These are phyloP conservation scores for Calocybe cyanea DNA, from an alignment of 768 basidiomycete species.

Conservation along the genomic window DNA sequence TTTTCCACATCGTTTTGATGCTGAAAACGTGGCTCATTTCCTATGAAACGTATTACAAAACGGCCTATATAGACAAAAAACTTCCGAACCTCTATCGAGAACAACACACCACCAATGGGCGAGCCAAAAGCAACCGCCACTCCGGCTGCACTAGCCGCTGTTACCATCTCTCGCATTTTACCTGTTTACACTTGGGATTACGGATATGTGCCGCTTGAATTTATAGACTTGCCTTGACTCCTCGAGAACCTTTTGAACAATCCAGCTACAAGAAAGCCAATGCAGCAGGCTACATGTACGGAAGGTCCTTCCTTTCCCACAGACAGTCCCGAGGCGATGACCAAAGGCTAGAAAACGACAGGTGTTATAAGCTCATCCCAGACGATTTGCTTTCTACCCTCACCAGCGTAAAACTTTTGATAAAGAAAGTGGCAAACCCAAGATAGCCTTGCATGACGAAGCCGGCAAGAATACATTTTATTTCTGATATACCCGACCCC, in stretches of 20 bases:
- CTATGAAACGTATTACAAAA: constrained; percentile 32
- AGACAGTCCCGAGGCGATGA: constrained; percentile 94
- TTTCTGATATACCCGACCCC: constrained; percentile 97
- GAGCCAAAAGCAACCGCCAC: constrained; percentile 99
- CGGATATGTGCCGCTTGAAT: neutral
- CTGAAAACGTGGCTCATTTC: constrained; percentile 99
- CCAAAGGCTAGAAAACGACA: constrained; percentile 66
- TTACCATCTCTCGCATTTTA: constrained; percentile 87
- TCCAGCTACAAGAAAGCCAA: constrained; percentile 87
- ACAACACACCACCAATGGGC: constrained; percentile 95
- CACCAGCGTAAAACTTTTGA: constrained; percentile 93
- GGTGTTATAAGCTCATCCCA: neutral
- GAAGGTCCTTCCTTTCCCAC: constrained; percentile 99
- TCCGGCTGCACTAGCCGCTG: constrained; percentile 94
- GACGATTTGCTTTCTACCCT: constrained; percentile 18
- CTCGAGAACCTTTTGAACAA: constrained; percentile 77
- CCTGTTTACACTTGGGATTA: constrained; percentile 31
- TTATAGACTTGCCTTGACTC: constrained; percentile 68
- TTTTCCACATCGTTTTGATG: constrained; percentile 98
- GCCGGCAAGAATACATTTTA: constrained; percentile 95
- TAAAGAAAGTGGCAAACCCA: constrained; percentile 82
- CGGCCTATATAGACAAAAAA: too few species aligned
- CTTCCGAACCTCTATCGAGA: constrained; percentile 93
- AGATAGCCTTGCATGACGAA: constrained; percentile 97
- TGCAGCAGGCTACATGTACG: constrained; percentile 94